Evolutionary conservation across 768 basidiomycete species (phyloP).

Genomic region (Leccinum variicolor): DNA sequence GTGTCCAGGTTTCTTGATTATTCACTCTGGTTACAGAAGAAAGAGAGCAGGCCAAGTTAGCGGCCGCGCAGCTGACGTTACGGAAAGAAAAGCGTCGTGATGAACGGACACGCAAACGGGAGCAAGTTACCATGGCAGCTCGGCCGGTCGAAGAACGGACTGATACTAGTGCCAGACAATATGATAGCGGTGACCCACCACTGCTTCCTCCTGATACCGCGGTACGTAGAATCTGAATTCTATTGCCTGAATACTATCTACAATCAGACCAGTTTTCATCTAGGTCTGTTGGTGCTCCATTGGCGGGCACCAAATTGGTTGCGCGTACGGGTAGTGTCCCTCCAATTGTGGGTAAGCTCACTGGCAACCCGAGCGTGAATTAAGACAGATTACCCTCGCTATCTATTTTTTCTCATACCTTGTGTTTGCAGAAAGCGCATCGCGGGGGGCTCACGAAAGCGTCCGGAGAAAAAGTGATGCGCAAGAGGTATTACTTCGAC

Average conservation of each 20-base stretch:
- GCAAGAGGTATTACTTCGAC: too few species aligned
- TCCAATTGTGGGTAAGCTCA: neutral
- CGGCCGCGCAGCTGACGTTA: neutral
- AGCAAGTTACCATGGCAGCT: neutral
- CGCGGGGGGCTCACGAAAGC: too few species aligned
- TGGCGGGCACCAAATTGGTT: neutral
- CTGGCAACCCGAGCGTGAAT: neutral
- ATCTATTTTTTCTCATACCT: too few species aligned
- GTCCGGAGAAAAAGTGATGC: too few species aligned
- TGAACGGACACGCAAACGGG: neutral
- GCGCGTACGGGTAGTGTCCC: neutral
- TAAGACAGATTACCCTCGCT: neutral
- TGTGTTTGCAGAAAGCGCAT: too few species aligned
- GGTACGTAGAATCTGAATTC: neutral
- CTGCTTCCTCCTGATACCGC: neutral
- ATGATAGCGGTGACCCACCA: neutral
- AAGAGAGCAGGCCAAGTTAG: neutral
- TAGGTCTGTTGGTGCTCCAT: neutral
- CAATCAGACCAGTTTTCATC: neutral
- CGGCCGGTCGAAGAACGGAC: neutral
- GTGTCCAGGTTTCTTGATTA: neutral
- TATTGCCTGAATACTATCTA: neutral
- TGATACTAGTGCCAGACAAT: neutral
- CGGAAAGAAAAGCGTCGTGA: neutral
- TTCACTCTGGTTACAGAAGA: neutral